These are phyloP conservation scores for Hypomontagnella submonticulosa DNA, from an alignment of 495 filamentous ascomycete species.

Conservation along the genomic window DNA sequence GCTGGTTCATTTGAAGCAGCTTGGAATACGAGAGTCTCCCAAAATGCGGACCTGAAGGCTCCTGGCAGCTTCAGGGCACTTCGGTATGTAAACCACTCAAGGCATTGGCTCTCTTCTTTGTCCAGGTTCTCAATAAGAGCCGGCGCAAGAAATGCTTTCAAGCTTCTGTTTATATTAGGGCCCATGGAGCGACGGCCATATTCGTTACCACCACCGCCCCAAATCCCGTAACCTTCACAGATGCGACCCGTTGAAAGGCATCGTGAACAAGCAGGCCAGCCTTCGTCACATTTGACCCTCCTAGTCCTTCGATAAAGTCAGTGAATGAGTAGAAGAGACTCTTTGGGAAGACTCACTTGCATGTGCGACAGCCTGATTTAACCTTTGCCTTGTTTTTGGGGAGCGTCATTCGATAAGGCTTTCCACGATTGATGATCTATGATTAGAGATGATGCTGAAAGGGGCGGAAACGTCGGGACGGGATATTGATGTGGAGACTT, in stretches of 20 bases:
- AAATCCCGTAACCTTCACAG: constrained; percentile 69
- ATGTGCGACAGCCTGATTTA: constrained; percentile 64
- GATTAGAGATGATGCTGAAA: neutral
- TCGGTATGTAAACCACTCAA: constrained; percentile 57
- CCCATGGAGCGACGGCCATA: constrained; percentile 31
- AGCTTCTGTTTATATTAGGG: constrained; percentile 6
- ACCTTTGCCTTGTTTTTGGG: constrained; percentile 45
- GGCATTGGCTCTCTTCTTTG: constrained; percentile 46
- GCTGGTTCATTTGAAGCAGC: constrained; percentile 58
- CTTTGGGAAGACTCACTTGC: constrained; percentile 54
- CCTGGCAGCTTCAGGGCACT: constrained; percentile 58
- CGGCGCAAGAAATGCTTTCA: constrained; percentile 15
- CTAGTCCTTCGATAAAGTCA: constrained; percentile 50
- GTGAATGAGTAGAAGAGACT: neutral
- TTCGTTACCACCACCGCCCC: constrained; percentile 58
- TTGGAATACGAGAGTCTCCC: constrained; percentile 61
- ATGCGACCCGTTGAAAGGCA: constrained; percentile 66
- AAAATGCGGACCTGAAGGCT: constrained; percentile 57
- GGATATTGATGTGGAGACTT: too few species aligned
- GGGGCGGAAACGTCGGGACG: too few species aligned
- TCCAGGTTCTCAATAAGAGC: constrained; percentile 21
- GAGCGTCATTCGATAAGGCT: constrained; percentile 17
- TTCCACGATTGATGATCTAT: neutral
- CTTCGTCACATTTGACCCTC: constrained; percentile 69
- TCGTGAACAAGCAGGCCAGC: constrained; percentile 61